Conservation (phyloP, 2,329 filamentous ascomycete genomes). For the Fusarium annulatum region DNA sequence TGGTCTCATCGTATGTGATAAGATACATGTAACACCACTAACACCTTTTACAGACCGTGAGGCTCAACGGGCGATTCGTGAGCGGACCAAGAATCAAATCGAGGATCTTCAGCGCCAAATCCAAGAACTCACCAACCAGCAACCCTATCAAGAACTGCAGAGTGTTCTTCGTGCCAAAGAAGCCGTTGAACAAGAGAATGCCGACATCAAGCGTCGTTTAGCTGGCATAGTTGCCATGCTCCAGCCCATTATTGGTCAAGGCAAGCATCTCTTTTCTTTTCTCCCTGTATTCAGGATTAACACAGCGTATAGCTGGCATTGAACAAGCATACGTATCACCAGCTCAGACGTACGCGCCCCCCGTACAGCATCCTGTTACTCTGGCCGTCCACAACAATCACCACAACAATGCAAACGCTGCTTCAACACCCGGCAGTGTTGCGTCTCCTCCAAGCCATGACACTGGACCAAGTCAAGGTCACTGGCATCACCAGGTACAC, state of each 20-base stretch:
- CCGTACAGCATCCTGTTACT: conserved; percentile 37
- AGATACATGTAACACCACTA: conserved; percentile 22
- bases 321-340: conserved; percentile 51
- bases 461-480: conserved; percentile 9
- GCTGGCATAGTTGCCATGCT: conserved; percentile 72
- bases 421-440: conserved; percentile 41
- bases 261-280: conserved; percentile 28
- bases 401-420: conserved; percentile 41
- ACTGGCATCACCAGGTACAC: conserved; percentile 35
- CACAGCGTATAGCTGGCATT: conserved; percentile 34
- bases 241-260: conserved; percentile 64
- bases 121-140: conserved; percentile 79
- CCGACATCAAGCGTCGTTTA: conserved; percentile 77
- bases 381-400: conserved; percentile 33
- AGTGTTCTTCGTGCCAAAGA: conserved; percentile 80
- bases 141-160: conserved; percentile 87
- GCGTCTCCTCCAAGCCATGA: conserved; percentile 42
- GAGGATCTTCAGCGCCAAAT: conserved; percentile 79
- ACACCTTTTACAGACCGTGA: conserved; percentile 72
- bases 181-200: conserved; percentile 80
- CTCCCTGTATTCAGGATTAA: not conserved
- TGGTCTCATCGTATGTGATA: conserved; percentile 5
- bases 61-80: conserved; percentile 85
- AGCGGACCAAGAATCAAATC: conserved; percentile 84
- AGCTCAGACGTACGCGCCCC: conserved; percentile 42